phyloP scores from a whole-genome alignment of 2,329 filamentous ascomycete species.

The Teratosphaeria pseudoeucalypti region DNA sequence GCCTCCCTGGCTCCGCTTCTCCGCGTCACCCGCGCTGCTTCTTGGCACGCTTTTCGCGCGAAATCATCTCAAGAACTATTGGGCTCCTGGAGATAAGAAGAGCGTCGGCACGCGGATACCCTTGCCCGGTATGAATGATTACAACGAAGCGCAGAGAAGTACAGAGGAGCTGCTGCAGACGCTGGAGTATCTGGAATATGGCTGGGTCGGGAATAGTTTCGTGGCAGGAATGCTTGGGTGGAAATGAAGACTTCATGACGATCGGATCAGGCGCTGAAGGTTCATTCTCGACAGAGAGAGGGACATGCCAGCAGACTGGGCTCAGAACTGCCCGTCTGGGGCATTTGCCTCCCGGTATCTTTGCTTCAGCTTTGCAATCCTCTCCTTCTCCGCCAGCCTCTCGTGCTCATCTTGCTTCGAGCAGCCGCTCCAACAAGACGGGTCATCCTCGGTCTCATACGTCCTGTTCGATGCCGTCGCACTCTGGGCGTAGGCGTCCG shows the following conservation, averaged over 20 bases:
- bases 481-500: not conserved
- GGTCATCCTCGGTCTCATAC: not conserved
- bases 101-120: conserved; percentile 19
- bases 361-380: not conserved
- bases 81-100: conserved; percentile 20
- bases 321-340: not conserved
- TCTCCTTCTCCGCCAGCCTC: not conserved
- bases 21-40: conserved; percentile 17
- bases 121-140: conserved; percentile 22
- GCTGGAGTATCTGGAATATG: conserved; percentile 26
- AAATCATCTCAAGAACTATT: conserved; percentile 26
- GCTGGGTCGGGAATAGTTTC: conserved; percentile 24
- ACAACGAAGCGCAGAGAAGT: conserved; percentile 25
- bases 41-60: conserved; percentile 19
- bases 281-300: not conserved
- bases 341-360: not conserved
- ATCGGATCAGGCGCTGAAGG: not conserved
- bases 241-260: not conserved
- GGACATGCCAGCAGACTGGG: not conserved
- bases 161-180: conserved; percentile 23
- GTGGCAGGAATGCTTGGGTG: conserved; percentile 13
- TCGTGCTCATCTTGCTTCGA: not conserved
- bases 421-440: not conserved
- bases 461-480: not conserved
- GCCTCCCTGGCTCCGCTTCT: conserved; percentile 7